phyloP scores from a whole-genome alignment of 1,284 basidiomycete genomes.

The Cyathus olla region DNA sequence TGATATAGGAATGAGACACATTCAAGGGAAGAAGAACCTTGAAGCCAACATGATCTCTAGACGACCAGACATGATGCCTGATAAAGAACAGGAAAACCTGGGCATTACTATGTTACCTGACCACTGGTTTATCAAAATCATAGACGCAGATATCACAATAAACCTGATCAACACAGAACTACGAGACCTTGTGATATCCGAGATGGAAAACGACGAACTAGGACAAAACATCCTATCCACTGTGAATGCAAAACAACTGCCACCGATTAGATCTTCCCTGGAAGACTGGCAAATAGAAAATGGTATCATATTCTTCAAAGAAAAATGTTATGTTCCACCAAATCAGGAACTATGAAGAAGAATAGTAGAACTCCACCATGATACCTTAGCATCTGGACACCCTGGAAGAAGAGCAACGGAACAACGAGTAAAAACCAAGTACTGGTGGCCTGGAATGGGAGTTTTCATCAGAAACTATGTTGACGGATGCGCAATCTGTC shows the following conservation, averaged over 20 bases:
- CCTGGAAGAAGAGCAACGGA: conserved; percentile 15
- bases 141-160: not conserved
- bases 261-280: not conserved
- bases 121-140: not conserved
- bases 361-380: conserved; percentile 7
- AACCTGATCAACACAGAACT: not conserved
- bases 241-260: not conserved
- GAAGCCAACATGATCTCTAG: not conserved
- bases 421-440: conserved; percentile 10
- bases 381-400: conserved; percentile 8
- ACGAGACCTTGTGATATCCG: not conserved
- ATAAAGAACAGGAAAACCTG: not conserved
- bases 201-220: not conserved
- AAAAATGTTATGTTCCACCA: conserved; percentile 13
- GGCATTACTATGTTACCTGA: not conserved
- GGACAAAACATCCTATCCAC: not conserved
- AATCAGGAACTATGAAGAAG: conserved; percentile 8
- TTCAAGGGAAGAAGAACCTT: not conserved
- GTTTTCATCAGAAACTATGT: conserved; percentile 25
- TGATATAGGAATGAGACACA: not conserved
- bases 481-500: no score
- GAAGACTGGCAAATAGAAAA: not conserved
- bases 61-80: not conserved
- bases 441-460: conserved; percentile 26
- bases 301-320: conserved; percentile 13